These are phyloP conservation scores for Phaeolepiota aurea DNA, from an alignment of 768 basidiomycete genomes.

Conservation along the genomic window DNA sequence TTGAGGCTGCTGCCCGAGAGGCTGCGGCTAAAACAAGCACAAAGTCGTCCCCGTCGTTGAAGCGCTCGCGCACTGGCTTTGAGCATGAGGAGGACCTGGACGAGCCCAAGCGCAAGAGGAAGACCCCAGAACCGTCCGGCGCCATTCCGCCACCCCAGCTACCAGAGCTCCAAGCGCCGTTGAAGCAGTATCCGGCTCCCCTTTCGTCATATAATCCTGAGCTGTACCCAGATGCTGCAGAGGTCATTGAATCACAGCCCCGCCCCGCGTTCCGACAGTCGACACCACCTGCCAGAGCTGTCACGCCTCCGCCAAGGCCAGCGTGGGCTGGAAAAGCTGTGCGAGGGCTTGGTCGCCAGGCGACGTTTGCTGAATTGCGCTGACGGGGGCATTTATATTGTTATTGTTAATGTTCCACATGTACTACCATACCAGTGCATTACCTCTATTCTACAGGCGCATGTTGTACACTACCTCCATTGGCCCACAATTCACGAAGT, in stretches of 20 bases:
- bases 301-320: neutral
- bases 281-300: neutral
- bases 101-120: neutral
- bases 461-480: no score
- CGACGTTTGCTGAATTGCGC: neutral
- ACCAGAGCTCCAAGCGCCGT: slow-evolving; percentile 1
- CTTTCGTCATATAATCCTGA: slow-evolving; percentile 14
- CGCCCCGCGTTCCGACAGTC: neutral
- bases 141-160: neutral
- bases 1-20: neutral
- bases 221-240: slow-evolving; percentile 17
- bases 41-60: neutral
- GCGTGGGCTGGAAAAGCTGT: neutral
- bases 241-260: slow-evolving; percentile 10
- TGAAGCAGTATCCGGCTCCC: slow-evolving; percentile 18
- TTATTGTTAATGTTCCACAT: neutral
- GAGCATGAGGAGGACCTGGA: neutral
- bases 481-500: no score
- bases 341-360: neutral
- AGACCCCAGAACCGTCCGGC: neutral
- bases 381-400: neutral
- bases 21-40: no score
- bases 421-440: no score
- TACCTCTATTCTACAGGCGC: no score
- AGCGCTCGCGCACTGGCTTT: neutral